Evolutionary conservation across 345 rosid genomes (phyloP).

Genomic region (Citrus sinensis): DVS_A1.0 CM039165.1:36368501-36369000

Average conservation of each 20-base stretch:
- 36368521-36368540: no score
- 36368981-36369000: background rate
- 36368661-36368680: constrained; percentile 50
- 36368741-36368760: constrained; percentile 56
- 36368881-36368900: constrained; percentile 14
- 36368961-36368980: background rate
- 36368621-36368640: background rate
- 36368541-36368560: background rate
- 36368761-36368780: constrained; percentile 57
- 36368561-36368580: background rate
- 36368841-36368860: constrained; percentile 44
- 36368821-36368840: constrained; percentile 39
- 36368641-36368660: constrained; percentile 46
- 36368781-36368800: constrained; percentile 56
- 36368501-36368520: background rate
- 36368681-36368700: constrained; percentile 56
- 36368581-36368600: background rate
- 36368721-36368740: constrained; percentile 41
- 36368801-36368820: constrained; percentile 43
- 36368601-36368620: background rate
- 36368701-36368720: constrained; percentile 49
- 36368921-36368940: constrained; percentile 14
- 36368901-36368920: constrained; percentile 55
- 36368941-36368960: constrained; percentile 1
- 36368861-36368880: constrained; percentile 47